A percentile compares a stretch with the other conserved stretches of the same genome.
phyloP scores from a whole-genome alignment of 169 alveolate genomes.

The Perkinsus marinus region DNA sequence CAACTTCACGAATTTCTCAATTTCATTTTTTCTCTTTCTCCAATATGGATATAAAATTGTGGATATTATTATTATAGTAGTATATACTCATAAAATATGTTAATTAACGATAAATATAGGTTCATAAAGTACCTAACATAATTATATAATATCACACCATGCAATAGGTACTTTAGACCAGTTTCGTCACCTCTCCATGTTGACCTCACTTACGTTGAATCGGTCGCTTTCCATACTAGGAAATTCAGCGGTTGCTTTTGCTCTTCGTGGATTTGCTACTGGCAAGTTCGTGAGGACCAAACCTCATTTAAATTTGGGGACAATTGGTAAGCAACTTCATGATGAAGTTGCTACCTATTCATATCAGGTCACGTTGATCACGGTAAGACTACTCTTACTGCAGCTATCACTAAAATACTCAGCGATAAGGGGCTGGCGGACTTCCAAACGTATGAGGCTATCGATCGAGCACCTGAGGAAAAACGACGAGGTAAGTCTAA shows the following conservation, averaged over 20 bases:
- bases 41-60: no score
- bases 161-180: no score
- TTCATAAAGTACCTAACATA: no score
- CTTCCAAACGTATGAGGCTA: slow-evolving; percentile 41
- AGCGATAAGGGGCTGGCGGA: slow-evolving; percentile 39
- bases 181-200: no score
- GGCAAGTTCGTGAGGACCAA: slow-evolving; percentile 67
- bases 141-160: no score
- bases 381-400: slow-evolving; percentile 86
- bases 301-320: slow-evolving; percentile 87
- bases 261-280: slow-evolving; percentile 30
- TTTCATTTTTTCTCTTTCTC: no score
- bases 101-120: no score
- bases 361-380: slow-evolving; percentile 83
- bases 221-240: neutral
- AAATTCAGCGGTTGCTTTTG: neutral
- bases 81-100: no score
- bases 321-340: slow-evolving; percentile 69
- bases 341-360: no score
- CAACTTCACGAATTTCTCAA: no score
- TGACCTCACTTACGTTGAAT: neutral
- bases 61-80: no score
- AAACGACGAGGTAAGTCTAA: slow-evolving; percentile 45
- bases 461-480: slow-evolving; percentile 86
- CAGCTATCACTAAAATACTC: slow-evolving; percentile 77